These are phyloP conservation scores for Lactifluus echinatus DNA, from an alignment of 768 basidiomycete genomes.

Conservation along the genomic window DNA sequence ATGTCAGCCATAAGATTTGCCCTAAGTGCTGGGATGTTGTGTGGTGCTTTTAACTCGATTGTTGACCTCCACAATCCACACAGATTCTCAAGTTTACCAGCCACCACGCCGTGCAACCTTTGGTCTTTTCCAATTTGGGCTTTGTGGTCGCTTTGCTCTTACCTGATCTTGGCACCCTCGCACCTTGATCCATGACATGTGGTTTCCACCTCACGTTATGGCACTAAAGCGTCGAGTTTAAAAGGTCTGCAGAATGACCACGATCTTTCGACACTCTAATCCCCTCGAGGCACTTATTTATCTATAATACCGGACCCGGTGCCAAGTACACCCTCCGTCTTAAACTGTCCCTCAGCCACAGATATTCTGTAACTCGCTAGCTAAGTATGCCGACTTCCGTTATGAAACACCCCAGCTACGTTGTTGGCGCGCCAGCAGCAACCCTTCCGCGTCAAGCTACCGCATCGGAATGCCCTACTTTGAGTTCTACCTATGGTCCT, in stretches of 20 bases:
- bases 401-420: background rate
- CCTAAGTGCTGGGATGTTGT: background rate
- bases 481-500: background rate
- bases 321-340: background rate
- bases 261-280: background rate
- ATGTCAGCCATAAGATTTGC: background rate
- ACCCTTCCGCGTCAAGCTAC: background rate
- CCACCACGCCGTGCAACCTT: background rate
- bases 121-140: background rate
- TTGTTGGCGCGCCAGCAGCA: background rate
- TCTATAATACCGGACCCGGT: background rate
- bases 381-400: background rate
- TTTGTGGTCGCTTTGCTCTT: background rate
- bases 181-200: background rate
- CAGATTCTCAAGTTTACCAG: background rate
- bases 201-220: background rate
- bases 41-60: background rate
- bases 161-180: background rate
- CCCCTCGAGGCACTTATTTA: background rate
- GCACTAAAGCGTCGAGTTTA: background rate
- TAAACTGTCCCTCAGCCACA: background rate
- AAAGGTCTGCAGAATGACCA: background rate
- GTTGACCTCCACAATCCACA: slow-evolving; percentile 5
- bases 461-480: background rate
- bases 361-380: background rate